A percentile compares a stretch with the other conserved stretches of the same genome.
Evolutionary conservation across 257 asterid genomes (phyloP).

Genomic region (Nicotiana knightiana): DNA sequence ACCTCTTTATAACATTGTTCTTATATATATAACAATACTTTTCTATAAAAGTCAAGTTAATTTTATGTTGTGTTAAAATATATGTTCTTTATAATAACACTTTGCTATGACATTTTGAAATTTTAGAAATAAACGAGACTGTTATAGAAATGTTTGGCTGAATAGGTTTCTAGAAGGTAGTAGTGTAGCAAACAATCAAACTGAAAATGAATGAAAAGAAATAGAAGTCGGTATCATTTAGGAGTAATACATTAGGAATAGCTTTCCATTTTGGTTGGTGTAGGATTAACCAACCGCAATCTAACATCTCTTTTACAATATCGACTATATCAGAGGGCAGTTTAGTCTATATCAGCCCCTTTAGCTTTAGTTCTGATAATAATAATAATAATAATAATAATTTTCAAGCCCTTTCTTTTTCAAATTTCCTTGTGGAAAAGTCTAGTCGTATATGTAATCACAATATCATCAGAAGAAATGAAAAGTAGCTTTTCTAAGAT

Average conservation of each 20-base stretch:
- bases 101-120: too few species aligned
- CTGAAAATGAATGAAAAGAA: neutral
- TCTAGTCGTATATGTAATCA: neutral
- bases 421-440: neutral
- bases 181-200: neutral
- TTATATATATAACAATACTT: too few species aligned
- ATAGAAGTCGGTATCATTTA: neutral
- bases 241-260: neutral
- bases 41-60: too few species aligned
- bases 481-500: neutral
- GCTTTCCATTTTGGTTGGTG: conserved; percentile 1
- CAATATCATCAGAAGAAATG: neutral
- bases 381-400: neutral
- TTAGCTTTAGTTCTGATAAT: neutral
- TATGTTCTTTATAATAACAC: too few species aligned
- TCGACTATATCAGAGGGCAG: neutral
- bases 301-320: neutral
- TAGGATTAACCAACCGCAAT: conserved; percentile 1
- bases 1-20: too few species aligned
- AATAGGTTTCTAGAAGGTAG: neutral
- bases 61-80: too few species aligned
- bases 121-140: too few species aligned
- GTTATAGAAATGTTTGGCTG: too few species aligned
- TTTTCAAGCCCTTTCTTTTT: neutral
- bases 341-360: neutral